A percentile compares a stretch with the other conserved stretches of the same genome.
Evolutionary conservation across 2,329 filamentous ascomycete genomes (phyloP).

Genomic region (Fusarium lyarnte): DNA sequence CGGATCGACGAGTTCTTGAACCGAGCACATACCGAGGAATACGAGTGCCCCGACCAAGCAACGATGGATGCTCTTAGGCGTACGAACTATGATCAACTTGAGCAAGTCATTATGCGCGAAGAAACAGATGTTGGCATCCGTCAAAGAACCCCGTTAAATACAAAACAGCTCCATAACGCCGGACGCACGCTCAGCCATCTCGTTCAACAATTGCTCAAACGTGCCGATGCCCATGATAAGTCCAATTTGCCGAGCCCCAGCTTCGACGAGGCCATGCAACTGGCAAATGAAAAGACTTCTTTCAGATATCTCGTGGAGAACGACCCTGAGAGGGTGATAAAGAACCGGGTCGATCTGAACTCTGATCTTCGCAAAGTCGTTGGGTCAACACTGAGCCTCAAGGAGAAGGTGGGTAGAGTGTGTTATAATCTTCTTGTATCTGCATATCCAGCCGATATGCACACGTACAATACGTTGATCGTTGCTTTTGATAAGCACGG

Average conservation of each 20-base stretch:
- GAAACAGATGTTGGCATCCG: constrained; percentile 35
- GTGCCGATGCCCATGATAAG: constrained; percentile 39
- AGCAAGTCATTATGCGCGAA: constrained; percentile 44
- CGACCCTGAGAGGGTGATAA: constrained; percentile 39
- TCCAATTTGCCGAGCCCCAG: constrained; percentile 38
- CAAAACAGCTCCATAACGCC: constrained; percentile 44
- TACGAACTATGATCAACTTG: constrained; percentile 46
- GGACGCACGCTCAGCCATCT: constrained; percentile 41
- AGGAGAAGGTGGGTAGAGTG: constrained; percentile 53
- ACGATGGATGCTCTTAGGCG: constrained; percentile 33
- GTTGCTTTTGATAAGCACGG: constrained; percentile 67
- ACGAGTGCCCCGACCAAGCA: constrained; percentile 39
- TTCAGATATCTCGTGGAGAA: constrained; percentile 43
- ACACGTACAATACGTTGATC: constrained; percentile 77
- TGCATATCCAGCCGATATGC: constrained; percentile 68
- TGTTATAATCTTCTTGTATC: constrained; percentile 75
- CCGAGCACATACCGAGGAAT: constrained; percentile 43
- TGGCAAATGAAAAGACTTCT: constrained; percentile 25
- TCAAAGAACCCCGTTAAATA: constrained; percentile 38
- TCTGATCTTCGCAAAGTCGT: constrained; percentile 44
- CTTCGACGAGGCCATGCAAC: constrained; percentile 43
- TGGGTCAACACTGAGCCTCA: constrained; percentile 38
- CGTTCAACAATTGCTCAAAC: constrained; percentile 45
- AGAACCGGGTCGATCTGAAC: constrained; percentile 45
- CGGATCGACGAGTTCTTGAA: constrained; percentile 42